These are phyloP conservation scores for Candida sanyiensis DNA, from an alignment of 805 yeast genomes.

Conservation along the genomic window DNA sequence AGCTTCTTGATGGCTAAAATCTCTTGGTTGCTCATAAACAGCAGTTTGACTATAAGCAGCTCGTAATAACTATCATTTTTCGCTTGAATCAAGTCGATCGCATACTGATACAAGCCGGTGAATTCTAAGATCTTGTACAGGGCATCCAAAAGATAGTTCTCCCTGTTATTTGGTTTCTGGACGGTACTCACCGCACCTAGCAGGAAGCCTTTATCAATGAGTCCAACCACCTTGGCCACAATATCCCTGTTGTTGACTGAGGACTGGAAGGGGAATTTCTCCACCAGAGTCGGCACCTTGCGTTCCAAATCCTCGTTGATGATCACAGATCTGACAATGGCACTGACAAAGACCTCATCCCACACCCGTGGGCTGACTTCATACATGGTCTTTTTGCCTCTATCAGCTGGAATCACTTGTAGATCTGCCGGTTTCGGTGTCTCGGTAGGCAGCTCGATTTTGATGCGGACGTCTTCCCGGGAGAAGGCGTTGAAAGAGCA, in stretches of 20 bases:
- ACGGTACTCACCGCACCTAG: constrained; percentile 61
- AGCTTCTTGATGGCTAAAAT: constrained; percentile 30
- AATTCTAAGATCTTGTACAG: constrained; percentile 43
- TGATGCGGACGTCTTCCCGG: constrained; percentile 66
- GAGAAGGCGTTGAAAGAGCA: constrained; percentile 69
- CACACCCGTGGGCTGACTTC: constrained; percentile 39
- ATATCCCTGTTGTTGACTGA: constrained; percentile 10
- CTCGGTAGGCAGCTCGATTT: constrained; percentile 49
- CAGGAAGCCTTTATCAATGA: constrained; percentile 42
- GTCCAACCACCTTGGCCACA: constrained; percentile 12
- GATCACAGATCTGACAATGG: constrained; percentile 48
- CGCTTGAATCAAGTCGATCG: constrained; percentile 35
- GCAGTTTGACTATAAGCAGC: constrained; percentile 27
- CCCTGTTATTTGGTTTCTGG: constrained; percentile 57
- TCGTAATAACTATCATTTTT: constrained; percentile 21
- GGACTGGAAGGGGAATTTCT: constrained; percentile 33
- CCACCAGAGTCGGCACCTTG: constrained; percentile 55
- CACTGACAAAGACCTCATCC: constrained; percentile 58
- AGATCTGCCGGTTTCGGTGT: constrained; percentile 29
- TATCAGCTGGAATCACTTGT: constrained; percentile 31
- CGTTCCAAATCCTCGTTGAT: constrained; percentile 48
- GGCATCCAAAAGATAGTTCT: constrained; percentile 70
- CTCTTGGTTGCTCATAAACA: constrained; percentile 30
- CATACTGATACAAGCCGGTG: constrained; percentile 32
- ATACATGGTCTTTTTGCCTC: constrained; percentile 27